These are phyloP conservation scores for Arctium lappa DNA, from an alignment of 129 eudicot genomes.

Conservation along the genomic window DNA sequence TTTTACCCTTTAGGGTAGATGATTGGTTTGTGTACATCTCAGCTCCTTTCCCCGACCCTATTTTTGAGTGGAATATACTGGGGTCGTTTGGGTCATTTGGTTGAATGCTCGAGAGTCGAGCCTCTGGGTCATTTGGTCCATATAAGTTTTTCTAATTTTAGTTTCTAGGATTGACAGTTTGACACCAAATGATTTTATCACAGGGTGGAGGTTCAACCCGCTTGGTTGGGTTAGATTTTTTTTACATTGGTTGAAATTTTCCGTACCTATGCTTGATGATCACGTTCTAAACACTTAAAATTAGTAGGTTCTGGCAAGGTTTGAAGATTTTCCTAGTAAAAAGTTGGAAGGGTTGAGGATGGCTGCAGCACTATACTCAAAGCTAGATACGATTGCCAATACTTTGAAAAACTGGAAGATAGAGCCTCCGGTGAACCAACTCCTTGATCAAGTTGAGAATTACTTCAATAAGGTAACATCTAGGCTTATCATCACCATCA, in stretches of 20 bases:
- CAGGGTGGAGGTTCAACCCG: too few relatives aligned
- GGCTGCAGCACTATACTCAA: constrained; percentile 56
- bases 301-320: constrained; percentile 50
- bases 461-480: constrained; percentile 61
- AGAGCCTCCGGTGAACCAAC: constrained; percentile 47
- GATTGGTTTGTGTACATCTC: too few relatives aligned
- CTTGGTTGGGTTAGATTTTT: neutral
- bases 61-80: too few relatives aligned
- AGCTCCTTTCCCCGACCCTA: too few relatives aligned
- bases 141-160: neutral
- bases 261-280: neutral
- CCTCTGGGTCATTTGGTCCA: too few relatives aligned
- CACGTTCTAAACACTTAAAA: neutral
- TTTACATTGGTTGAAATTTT: neutral
- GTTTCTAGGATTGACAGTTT: neutral
- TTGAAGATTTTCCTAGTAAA: constrained; percentile 63
- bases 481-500: neutral
- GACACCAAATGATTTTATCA: neutral
- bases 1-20: too few relatives aligned
- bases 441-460: constrained; percentile 51
- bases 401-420: constrained; percentile 53
- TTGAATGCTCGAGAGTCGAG: too few relatives aligned
- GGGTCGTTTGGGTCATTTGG: too few relatives aligned
- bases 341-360: constrained; percentile 65
- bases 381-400: constrained; percentile 39